These are phyloP conservation scores for Butyriboletus loyo DNA, from an alignment of 768 basidiomycete species.

Conservation along the genomic window DNA sequence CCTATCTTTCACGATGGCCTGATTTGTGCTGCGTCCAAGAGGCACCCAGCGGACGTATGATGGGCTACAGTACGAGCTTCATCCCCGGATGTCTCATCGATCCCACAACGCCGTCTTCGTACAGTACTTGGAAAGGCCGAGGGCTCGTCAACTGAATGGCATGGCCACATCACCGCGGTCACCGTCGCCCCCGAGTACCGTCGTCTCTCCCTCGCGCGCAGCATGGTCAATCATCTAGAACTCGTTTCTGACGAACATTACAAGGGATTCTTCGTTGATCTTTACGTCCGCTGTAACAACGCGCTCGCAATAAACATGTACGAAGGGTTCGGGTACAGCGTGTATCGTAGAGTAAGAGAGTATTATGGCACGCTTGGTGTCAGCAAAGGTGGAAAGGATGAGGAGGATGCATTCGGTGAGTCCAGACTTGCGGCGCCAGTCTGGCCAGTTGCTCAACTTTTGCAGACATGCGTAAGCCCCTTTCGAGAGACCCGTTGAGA, in stretches of 20 bases:
- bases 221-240: constrained; percentile 86
- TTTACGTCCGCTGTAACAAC: constrained; percentile 92
- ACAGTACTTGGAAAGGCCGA: constrained; percentile 94
- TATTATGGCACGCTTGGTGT: constrained; percentile 80
- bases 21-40: constrained; percentile 85
- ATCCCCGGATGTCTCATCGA: constrained; percentile 4
- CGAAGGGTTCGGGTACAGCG: constrained; percentile 89
- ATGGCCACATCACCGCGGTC: constrained; percentile 93
- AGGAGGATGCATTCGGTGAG: constrained; percentile 91
- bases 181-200: constrained; percentile 95
- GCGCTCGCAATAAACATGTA: constrained; percentile 86
- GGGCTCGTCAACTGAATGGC: constrained; percentile 71
- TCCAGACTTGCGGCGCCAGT: constrained; percentile 14
- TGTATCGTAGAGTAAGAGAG: constrained; percentile 85
- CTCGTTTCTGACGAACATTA: constrained; percentile 77
- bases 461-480: constrained; percentile 69
- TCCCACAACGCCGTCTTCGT: background rate
- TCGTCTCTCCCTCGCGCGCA: constrained; percentile 78
- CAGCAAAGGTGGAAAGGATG: constrained; percentile 74
- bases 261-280: constrained; percentile 88
- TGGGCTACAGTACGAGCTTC: constrained; percentile 80
- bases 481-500: constrained; percentile 56
- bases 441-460: background rate
- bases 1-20: constrained; percentile 88
- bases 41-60: constrained; percentile 77